Base-by-base conservation (phyloP, 2,329 filamentous ascomycete species). In the Colletotrichum godetiae region DNA sequence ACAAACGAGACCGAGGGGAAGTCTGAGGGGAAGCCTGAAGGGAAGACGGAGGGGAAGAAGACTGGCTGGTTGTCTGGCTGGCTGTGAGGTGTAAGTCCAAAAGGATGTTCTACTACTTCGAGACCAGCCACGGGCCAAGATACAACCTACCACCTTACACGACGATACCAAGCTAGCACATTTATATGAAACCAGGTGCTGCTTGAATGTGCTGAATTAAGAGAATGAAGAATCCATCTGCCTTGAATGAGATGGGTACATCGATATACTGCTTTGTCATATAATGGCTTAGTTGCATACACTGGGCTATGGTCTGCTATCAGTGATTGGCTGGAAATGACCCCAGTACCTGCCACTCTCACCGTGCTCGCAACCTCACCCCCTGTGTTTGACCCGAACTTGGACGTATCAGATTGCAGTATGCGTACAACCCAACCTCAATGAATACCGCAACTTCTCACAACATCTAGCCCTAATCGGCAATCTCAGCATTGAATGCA, bases 1-100 rank as follows among this genome's bases (percentile, higher is more conserved):
- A 86, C 85, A 79, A 79, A 76, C 10, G 75, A 75, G 7, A 22
- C 67, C 67, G 79, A 74, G 46, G 61, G 37, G 33, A 67, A 75
- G 46, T 15, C 37, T 42, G 37, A 42, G 37, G 37, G 37, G 13
- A 42, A 42, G 13, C 5, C 5, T 19, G 37, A 42, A 3, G 37
- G 15, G 6, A 42, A 75, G 15, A 22, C 66, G 66, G 79, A 72
- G 53, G 57, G 37, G 24, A 67, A 75, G 46, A 75, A 75, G 49
- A 33, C 68, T 12, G 52, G 52, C 53, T 65, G 62, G 62, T 31
- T 56, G 63, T 70, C 62, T 8, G 8, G 42, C 19, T 49, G 42
- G 19, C 33, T 73, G 56, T 29, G 31, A 64, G 42, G 70, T 67
- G 49, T 42, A 59, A 33, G 64, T 6, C 15, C 65, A 52, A 49